Percentiles rank a stretch among this genome's conserved stretches.
These are phyloP conservation scores for Ogataea thermomethanolica DNA, from an alignment of 805 yeast genomes.

Conservation along the genomic window DNA sequence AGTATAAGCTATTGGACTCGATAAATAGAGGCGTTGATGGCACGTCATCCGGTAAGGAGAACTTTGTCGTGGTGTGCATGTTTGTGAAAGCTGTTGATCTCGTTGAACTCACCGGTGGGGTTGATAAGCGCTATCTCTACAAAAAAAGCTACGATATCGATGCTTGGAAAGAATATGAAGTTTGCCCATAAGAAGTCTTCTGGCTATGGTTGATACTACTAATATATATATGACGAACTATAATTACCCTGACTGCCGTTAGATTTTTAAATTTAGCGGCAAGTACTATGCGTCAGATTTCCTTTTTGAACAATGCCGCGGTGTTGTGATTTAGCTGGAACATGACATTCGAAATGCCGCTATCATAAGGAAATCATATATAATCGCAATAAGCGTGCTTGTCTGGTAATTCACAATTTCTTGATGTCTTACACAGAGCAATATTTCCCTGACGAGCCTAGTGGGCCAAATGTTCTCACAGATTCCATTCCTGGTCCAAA, in stretches of 20 bases:
- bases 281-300: neutral
- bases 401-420: neutral
- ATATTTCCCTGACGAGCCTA: slow-evolving; percentile 81
- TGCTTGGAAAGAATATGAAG: slow-evolving; percentile 74
- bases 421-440: slow-evolving; percentile 37
- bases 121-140: slow-evolving; percentile 50
- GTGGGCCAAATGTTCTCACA: slow-evolving; percentile 60
- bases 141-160: slow-evolving; percentile 49
- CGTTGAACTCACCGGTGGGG: slow-evolving; percentile 48
- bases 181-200: slow-evolving; percentile 54
- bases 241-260: no score
- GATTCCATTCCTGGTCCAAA: slow-evolving; percentile 73
- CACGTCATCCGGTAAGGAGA: slow-evolving; percentile 56
- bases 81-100: slow-evolving; percentile 70
- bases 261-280: neutral
- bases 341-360: no score
- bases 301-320: slow-evolving; percentile 8
- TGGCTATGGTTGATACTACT: no score
- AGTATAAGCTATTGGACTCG: slow-evolving; percentile 58
- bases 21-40: slow-evolving; percentile 85
- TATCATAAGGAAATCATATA: no score
- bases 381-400: no score
- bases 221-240: no score
- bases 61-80: slow-evolving; percentile 67
- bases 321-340: no score